Evolutionary conservation across 352 stramenopile genomes (phyloP).

Genomic region (Pythium apleroticum): DNA sequence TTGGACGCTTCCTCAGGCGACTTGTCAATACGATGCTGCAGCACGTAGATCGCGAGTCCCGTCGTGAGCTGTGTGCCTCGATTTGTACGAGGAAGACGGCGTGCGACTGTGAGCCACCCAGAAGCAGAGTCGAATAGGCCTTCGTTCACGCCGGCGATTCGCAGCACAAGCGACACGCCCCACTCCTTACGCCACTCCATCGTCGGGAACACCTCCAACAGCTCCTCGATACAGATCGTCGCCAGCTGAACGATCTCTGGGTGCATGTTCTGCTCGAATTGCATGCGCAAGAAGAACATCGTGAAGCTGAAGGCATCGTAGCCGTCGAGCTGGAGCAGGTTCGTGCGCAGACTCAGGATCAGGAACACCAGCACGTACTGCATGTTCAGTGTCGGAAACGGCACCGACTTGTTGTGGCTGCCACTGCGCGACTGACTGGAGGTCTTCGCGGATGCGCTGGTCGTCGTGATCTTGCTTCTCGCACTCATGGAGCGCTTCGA

Average conservation of each 20-base stretch:
- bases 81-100: constrained; percentile 65
- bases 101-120: constrained; percentile 73
- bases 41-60: constrained; percentile 70
- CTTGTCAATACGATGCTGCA: constrained; percentile 82
- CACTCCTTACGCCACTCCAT: constrained; percentile 75
- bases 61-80: constrained; percentile 78
- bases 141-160: constrained; percentile 76
- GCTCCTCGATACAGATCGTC: constrained; percentile 77
- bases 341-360: constrained; percentile 67
- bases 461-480: constrained; percentile 68
- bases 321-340: constrained; percentile 56
- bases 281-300: constrained; percentile 87
- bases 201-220: constrained; percentile 70
- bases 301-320: constrained; percentile 85
- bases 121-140: constrained; percentile 75
- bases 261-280: constrained; percentile 77
- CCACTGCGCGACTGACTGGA: neutral
- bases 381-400: constrained; percentile 83
- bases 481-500: constrained; percentile 83
- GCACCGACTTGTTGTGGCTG: constrained; percentile 23
- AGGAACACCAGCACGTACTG: constrained; percentile 76
- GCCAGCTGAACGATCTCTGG: constrained; percentile 75
- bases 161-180: constrained; percentile 69
- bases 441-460: constrained; percentile 9
- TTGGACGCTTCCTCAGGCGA: constrained; percentile 30